Conservation (phyloP, 148 eudicot genomes). For the Hydrangea macrophylla region DNA sequence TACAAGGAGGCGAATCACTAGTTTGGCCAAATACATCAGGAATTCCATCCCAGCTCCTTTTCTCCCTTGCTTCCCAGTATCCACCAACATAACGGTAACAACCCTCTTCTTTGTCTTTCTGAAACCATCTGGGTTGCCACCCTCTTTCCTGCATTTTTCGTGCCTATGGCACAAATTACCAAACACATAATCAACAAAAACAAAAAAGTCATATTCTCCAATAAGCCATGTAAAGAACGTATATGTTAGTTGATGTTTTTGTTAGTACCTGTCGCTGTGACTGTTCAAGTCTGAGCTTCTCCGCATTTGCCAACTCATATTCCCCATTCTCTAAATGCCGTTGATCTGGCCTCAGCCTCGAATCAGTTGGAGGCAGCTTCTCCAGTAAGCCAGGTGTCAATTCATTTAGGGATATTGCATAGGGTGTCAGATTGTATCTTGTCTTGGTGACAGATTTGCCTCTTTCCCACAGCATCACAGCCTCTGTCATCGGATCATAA, state of each 20-base stretch:
- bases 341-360: conserved; percentile 93
- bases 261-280: conserved; percentile 77
- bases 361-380: conserved; percentile 94
- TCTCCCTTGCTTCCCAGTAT: conserved; percentile 89
- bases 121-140: conserved; percentile 93
- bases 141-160: conserved; percentile 94
- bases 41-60: conserved; percentile 67
- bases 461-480: conserved; percentile 91
- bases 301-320: conserved; percentile 86
- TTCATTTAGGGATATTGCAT: conserved; percentile 91
- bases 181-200: not conserved
- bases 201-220: too few species aligned
- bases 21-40: conserved; percentile 71
- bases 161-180: conserved; percentile 45
- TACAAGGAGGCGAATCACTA: conserved; percentile 33
- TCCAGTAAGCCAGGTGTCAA: conserved; percentile 68
- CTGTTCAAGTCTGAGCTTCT: conserved; percentile 92
- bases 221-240: too few species aligned
- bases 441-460: conserved; percentile 73
- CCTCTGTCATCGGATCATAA: conserved; percentile 97
- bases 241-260: not conserved
- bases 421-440: conserved; percentile 84
- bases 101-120: conserved; percentile 73
- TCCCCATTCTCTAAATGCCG: conserved; percentile 94
- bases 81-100: conserved; percentile 77